Conservation (phyloP, 139 green algal genomes). For the Chlamydomonas sp. region DNA sequence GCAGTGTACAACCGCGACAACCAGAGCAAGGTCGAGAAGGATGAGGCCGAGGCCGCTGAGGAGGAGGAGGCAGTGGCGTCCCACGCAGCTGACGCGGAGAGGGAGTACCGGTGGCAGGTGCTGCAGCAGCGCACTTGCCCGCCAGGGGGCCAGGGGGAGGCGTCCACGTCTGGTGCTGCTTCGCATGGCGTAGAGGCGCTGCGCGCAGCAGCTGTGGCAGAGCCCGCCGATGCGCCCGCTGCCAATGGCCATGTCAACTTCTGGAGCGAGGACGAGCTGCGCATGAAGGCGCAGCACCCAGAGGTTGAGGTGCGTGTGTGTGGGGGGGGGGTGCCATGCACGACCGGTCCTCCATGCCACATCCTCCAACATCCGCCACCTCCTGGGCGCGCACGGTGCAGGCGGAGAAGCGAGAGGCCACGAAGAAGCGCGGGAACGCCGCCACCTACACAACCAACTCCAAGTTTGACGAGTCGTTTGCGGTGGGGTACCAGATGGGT, state of each 20-base stretch:
- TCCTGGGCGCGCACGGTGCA: slow-evolving; percentile 13
- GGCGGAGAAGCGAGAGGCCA: slow-evolving; percentile 41
- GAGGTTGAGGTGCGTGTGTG: slow-evolving; percentile 40
- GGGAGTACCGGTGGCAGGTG: slow-evolving; percentile 38
- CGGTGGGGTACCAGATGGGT: slow-evolving; percentile 40
- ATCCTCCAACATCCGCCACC: too few species aligned
- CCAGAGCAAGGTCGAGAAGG: slow-evolving; percentile 47
- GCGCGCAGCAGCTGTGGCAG: slow-evolving; percentile 11
- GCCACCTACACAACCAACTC: slow-evolving; percentile 67
- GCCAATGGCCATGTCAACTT: slow-evolving; percentile 59
- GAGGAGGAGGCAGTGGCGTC: slow-evolving; percentile 23
- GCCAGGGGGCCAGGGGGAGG: background rate
- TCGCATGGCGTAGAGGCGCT: background rate
- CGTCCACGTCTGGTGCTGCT: too few species aligned
- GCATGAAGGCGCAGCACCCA: slow-evolving; percentile 29
- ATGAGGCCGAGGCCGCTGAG: slow-evolving; percentile 38
- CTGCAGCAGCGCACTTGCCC: slow-evolving; percentile 51
- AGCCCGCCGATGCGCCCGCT: background rate
- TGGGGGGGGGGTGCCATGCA: background rate
- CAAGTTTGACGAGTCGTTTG: slow-evolving; percentile 74
- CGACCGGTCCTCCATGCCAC: too few species aligned
- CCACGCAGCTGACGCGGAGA: slow-evolving; percentile 42
- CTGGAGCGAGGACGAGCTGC: slow-evolving; percentile 38
- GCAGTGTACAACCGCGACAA: slow-evolving; percentile 86
- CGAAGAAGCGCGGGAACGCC: slow-evolving; percentile 46